Conservation (phyloP, 1,284 basidiomycete species). For the Leccinum variabile region DNA sequence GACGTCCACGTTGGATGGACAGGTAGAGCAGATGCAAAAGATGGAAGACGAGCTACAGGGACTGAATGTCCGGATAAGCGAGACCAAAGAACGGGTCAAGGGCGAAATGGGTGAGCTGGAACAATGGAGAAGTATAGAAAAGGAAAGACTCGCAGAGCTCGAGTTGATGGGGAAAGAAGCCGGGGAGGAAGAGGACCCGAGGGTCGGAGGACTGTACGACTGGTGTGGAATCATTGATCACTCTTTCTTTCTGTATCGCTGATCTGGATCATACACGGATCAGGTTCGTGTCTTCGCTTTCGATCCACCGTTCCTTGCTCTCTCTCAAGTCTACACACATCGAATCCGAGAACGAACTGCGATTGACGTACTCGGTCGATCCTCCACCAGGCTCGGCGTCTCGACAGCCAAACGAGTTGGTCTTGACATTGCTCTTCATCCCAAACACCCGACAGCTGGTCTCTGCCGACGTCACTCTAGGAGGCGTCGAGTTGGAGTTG, state of each 20-base stretch:
- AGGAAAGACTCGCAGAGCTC: slow-evolving; percentile 70
- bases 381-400: slow-evolving; percentile 22
- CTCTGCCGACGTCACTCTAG: slow-evolving; percentile 52
- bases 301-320: slow-evolving; percentile 61
- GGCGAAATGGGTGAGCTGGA: slow-evolving; percentile 60
- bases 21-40: slow-evolving; percentile 72
- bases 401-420: slow-evolving; percentile 36
- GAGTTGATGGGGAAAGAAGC: slow-evolving; percentile 59
- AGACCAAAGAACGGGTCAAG: slow-evolving; percentile 58
- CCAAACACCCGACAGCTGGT: slow-evolving; percentile 66
- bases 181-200: slow-evolving; percentile 64
- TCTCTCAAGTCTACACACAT: slow-evolving; percentile 59
- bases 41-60: slow-evolving; percentile 57
- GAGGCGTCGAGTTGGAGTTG: slow-evolving; percentile 52
- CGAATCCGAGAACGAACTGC: slow-evolving; percentile 72
- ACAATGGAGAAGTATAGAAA: slow-evolving; percentile 66
- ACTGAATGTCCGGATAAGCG: slow-evolving; percentile 47
- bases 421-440: slow-evolving; percentile 61
- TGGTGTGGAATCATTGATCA: slow-evolving; percentile 47
- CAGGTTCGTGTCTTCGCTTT: slow-evolving; percentile 70
- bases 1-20: slow-evolving; percentile 65
- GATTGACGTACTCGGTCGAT: slow-evolving; percentile 59
- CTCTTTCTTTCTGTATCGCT: neutral
- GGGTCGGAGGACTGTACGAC: slow-evolving; percentile 63
- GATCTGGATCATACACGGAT: neutral